Evolutionary conservation across 192 early-diverging fungal genomes (phyloP), one percentile per base, ranked within the genome.

Genomic region (Coemansia sp.): DNA sequence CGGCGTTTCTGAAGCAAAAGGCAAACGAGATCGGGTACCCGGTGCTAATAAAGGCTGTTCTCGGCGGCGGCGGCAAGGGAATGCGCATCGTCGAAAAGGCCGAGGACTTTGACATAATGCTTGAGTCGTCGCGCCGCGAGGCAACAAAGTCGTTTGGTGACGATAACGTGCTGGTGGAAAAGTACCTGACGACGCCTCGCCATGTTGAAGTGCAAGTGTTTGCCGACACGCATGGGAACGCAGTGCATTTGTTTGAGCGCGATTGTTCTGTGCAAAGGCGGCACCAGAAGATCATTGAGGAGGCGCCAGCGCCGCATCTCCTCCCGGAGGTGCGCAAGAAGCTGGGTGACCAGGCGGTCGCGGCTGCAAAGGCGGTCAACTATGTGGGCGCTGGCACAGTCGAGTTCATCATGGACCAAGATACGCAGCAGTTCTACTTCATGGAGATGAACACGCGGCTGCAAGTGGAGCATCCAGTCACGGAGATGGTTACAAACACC

Each of bases 381-480:
- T 98, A 98, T 72, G 92, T 91, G 26, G 92, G 93, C 57, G 97
- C 95, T 18, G 97, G 97, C 62, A 98, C 97, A 0, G 95, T 98
- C 21, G 97, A 98, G 84, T 98, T 97, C 72, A 95, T 98, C 62
- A 87, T 96, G 84, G 95, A 96, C 84, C 92, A 92, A 62, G 84
- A 87, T 51, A 89, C 88, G 52, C 86, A 92, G 68, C 82, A 92
- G 69, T 97, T 96, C 71, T 97, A 95, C 84, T 98, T 96, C 72
- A 95, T 98, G 94, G 95, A 97, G 84, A 96, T 96, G 95, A 97
- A 97, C 83, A 95, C 95, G 1, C 88, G 95, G 51, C 86, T 97
- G 44, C 94, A 85, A 55, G 95, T 98, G 38, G 97, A 99, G 83
- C 97, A 99, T 75, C 95, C 97, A 12, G 89, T 97, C 16, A 96